Evolutionary conservation across 2,329 filamentous ascomycete species (phyloP).

Genomic region (Calonectria pseudoreteaudii): DNA sequence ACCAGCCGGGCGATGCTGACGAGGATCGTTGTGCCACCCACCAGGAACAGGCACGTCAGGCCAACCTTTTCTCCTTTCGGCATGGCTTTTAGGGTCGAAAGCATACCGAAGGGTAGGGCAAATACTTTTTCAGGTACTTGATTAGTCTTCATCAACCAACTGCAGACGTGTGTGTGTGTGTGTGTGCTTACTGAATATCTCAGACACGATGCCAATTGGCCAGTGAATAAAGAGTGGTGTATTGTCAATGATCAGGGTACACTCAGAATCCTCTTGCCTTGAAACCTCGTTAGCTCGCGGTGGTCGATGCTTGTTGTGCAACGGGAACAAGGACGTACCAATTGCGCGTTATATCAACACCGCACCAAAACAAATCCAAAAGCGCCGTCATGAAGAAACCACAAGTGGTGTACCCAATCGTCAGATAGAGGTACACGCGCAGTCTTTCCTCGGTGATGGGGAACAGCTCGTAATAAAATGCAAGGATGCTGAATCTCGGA

Average conservation of each 20-base stretch:
- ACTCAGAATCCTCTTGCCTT: neutral
- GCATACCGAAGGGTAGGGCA: neutral
- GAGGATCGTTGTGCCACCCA: neutral
- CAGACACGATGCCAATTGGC: neutral
- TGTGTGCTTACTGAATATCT: conserved; percentile 1
- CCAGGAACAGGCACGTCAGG: neutral
- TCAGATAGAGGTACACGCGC: neutral
- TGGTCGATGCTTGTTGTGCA: neutral
- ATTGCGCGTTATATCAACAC: neutral
- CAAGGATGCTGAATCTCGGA: neutral
- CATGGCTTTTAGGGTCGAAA: neutral
- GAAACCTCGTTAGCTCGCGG: neutral
- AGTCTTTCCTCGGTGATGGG: neutral
- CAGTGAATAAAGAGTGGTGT: neutral
- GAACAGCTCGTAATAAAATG: neutral
- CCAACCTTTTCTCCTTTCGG: neutral
- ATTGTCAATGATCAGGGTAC: neutral
- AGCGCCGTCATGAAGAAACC: neutral
- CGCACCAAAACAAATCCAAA: neutral
- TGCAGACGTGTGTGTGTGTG: too few species aligned
- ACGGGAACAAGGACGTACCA: neutral
- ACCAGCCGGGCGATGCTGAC: neutral
- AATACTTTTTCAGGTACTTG: neutral
- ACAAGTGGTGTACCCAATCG: neutral
- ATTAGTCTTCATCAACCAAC: neutral